phyloP scores from a whole-genome alignment of 202 grass and related monocot species.

The Zoysia matrella region DNA sequence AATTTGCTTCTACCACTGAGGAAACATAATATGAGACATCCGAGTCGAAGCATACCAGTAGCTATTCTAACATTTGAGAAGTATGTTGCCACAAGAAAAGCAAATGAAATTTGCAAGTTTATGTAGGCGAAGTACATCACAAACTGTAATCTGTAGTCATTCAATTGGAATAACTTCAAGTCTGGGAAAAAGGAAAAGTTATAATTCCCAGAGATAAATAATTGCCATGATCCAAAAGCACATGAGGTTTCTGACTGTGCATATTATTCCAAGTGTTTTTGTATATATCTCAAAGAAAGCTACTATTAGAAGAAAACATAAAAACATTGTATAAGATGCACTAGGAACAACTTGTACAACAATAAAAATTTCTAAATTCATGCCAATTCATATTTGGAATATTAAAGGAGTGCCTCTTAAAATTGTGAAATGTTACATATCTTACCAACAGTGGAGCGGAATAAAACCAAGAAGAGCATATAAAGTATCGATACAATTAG shows the following conservation, averaged over 20 bases:
- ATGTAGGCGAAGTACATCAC: conserved; percentile 62
- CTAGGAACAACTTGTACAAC: no score
- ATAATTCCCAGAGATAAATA: no score
- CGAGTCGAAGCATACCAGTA: conserved; percentile 50
- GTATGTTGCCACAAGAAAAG: conserved; percentile 65
- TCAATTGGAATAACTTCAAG: conserved; percentile 58
- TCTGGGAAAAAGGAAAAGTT: conserved; percentile 41
- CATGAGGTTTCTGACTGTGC: no score
- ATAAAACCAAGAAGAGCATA: conserved; percentile 50
- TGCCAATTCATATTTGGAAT: conserved; percentile 3
- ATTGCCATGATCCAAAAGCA: no score
- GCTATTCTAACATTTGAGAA: conserved; percentile 68
- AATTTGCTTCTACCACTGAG: no score
- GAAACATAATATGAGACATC: no score
- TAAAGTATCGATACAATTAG: conserved; percentile 58
- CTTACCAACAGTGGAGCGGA: conserved; percentile 59
- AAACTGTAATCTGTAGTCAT: conserved; percentile 52
- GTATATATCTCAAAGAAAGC: no score
- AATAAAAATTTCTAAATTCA: no score
- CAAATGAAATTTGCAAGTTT: conserved; percentile 73
- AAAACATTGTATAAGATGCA: no score
- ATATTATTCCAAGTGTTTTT: no score
- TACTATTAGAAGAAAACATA: no score
- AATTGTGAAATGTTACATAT: neutral
- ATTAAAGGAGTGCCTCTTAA: neutral